phyloP scores from a whole-genome alignment of 1,284 basidiomycete species.

The Cryptococcus maquisensis region DNA sequence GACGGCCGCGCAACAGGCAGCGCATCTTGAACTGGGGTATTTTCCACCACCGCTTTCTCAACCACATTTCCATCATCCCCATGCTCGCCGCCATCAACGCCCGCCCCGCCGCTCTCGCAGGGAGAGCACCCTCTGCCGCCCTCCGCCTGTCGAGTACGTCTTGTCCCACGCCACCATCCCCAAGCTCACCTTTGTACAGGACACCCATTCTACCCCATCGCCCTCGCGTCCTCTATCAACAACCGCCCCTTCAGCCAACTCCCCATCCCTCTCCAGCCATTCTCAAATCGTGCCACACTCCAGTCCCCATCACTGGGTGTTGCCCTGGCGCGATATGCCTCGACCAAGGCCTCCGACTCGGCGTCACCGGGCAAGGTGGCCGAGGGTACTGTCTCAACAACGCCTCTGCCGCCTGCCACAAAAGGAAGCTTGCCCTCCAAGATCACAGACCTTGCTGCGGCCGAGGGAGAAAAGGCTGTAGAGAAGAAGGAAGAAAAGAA shows the following conservation, averaged over 20 bases:
- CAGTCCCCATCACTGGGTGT: not conserved
- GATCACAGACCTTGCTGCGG: slow-evolving; percentile 21
- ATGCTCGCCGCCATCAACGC: slow-evolving; percentile 1
- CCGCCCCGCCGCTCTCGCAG: not conserved
- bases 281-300: slow-evolving; percentile 6
- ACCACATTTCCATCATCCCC: not conserved
- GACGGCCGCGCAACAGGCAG: too few species aligned
- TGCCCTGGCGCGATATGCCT: slow-evolving; percentile 7
- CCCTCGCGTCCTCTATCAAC: slow-evolving; percentile 6
- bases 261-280: slow-evolving; percentile 10
- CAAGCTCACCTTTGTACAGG: not conserved
- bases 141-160: not conserved
- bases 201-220: slow-evolving; percentile 6
- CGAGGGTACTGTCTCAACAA: not conserved
- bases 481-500: slow-evolving; percentile 62
- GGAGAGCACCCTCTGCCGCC: not conserved
- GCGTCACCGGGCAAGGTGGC: too few species aligned
- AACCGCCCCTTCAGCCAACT: slow-evolving; percentile 12
- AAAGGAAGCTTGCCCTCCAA: slow-evolving; percentile 21
- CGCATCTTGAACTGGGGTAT: not conserved
- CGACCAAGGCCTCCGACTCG: slow-evolving; percentile 21
- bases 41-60: not conserved
- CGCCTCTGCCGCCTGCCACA: slow-evolving; percentile 29
- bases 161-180: not conserved
- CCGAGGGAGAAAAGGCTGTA: slow-evolving; percentile 64